Evolutionary conservation across 352 stramenopile species (phyloP).

Genomic region (Phytophthora lateralis): DNA sequence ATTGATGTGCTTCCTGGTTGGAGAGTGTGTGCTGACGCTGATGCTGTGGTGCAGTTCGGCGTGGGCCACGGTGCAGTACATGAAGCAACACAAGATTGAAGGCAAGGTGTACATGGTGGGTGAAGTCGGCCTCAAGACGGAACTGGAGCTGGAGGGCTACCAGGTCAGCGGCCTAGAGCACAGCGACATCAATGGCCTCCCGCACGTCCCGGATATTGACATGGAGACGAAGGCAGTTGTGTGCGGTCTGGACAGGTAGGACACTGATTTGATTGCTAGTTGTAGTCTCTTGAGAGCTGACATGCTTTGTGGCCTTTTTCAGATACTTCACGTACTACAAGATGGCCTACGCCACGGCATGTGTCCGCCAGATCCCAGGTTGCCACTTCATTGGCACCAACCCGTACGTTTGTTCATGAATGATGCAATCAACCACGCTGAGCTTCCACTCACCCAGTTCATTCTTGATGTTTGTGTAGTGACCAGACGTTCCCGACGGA

Average conservation of each 20-base stretch:
- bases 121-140: slow-evolving; percentile 68
- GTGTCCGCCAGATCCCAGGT: slow-evolving; percentile 69
- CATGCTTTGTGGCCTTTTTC: not conserved
- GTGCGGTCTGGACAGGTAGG: slow-evolving; percentile 76
- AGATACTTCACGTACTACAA: slow-evolving; percentile 89
- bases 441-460: slow-evolving; percentile 7
- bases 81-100: slow-evolving; percentile 75
- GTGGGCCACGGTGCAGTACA: slow-evolving; percentile 81
- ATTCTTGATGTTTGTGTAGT: slow-evolving; percentile 29
- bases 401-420: slow-evolving; percentile 47
- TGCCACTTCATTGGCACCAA: slow-evolving; percentile 88
- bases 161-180: slow-evolving; percentile 71
- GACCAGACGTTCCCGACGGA: slow-evolving; percentile 81
- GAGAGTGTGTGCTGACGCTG: slow-evolving; percentile 3
- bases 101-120: slow-evolving; percentile 88
- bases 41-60: slow-evolving; percentile 52
- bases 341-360: slow-evolving; percentile 77
- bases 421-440: not conserved
- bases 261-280: not conserved
- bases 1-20: not conserved
- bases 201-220: slow-evolving; percentile 69
- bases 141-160: slow-evolving; percentile 72
- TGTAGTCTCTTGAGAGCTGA: not conserved
- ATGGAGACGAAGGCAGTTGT: slow-evolving; percentile 77
- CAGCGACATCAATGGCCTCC: slow-evolving; percentile 73